Base-by-base conservation (phyloP, 2,329 filamentous ascomycete genomes). In the Aspergillus luchuensis region DNA sequence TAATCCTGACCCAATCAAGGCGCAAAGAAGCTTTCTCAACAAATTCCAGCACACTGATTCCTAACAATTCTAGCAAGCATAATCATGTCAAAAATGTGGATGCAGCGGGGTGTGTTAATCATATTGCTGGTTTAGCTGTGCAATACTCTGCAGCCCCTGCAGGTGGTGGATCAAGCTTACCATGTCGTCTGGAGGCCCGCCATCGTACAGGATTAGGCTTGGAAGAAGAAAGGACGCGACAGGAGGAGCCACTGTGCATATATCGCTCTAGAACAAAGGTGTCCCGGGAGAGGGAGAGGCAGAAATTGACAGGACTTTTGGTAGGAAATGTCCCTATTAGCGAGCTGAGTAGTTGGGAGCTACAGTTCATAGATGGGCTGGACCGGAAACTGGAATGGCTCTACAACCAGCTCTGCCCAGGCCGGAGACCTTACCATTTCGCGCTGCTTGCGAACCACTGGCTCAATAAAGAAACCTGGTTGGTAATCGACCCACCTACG, bases 371-470 rank as follows among this genome's bases (percentile, higher is more conserved):
- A 39, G 66, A 76, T 51, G 63, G 67, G 21, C 57, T 79, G 45
- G 67, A 76, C 59, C 71, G 77, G 51, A 76, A 71, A 59, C 67
- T 79, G 4, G 64, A 71, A 47, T 79, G 77, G 77, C 62, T 77
- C 11, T 69, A 71, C 30, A 66, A 72, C 43, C 76, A 79, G 59
- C 69, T 73, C 21, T 74, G 71, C 5, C 76, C 77, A 5, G 77
- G 76, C 8, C 69, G 74, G 50, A 76, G 74, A 59, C 72, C 76
- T 5, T 78, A 73, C 56, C 74, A 78, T 60, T 79, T 79, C 57
- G 67, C 74, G 23, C 60, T 76, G 21, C 70, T 79, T 43, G 71
- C 76, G 33, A 78, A 78, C 51, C 77, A 78, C 58, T 79, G 77
- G 76, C 54, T 79, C n/a, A 79, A 78, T 56, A 69, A 62, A 43